A percentile compares a stretch with the other conserved stretches of the same genome.
Evolutionary conservation across 495 filamentous ascomycete genomes (phyloP).

Genomic region (Hyaloscypha bicolor): DNA sequence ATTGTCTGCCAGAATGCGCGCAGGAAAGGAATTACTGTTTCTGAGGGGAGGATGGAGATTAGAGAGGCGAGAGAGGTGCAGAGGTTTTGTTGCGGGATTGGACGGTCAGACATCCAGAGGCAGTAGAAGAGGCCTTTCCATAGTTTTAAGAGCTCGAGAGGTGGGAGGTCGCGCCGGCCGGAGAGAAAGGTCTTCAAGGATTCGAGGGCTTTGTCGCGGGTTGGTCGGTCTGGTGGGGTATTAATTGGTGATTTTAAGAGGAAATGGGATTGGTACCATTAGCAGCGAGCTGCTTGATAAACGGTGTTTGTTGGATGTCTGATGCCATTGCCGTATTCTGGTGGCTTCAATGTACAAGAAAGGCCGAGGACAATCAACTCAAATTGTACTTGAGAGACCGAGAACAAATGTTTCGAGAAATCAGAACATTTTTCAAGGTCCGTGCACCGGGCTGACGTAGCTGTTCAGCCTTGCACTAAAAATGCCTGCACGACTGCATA

Average conservation of each 20-base stretch:
- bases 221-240: conserved; percentile 66
- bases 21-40: conserved; percentile 66
- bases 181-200: conserved; percentile 79
- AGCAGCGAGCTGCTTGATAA: conserved; percentile 75
- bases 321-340: conserved; percentile 11
- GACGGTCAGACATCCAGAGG: conserved; percentile 93
- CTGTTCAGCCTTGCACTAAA: background rate
- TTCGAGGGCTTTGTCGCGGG: conserved; percentile 76
- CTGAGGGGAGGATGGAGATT: conserved; percentile 61
- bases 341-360: background rate
- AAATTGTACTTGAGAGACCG: background rate
- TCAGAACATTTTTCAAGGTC: conserved; percentile 14
- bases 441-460: conserved; percentile 17
- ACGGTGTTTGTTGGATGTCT: conserved; percentile 63
- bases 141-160: conserved; percentile 83
- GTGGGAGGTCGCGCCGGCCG: conserved; percentile 64
- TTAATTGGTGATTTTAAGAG: conserved; percentile 7
- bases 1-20: conserved; percentile 90
- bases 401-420: background rate
- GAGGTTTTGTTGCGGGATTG: conserved; percentile 83
- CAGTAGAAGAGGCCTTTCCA: conserved; percentile 98
- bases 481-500: background rate
- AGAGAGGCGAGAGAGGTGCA: conserved; percentile 76
- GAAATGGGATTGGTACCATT: conserved; percentile 55
- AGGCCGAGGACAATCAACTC: background rate